Evolutionary conservation across 805 yeast genomes (phyloP).

Genomic region (Ogataea pignaliae): DNA sequence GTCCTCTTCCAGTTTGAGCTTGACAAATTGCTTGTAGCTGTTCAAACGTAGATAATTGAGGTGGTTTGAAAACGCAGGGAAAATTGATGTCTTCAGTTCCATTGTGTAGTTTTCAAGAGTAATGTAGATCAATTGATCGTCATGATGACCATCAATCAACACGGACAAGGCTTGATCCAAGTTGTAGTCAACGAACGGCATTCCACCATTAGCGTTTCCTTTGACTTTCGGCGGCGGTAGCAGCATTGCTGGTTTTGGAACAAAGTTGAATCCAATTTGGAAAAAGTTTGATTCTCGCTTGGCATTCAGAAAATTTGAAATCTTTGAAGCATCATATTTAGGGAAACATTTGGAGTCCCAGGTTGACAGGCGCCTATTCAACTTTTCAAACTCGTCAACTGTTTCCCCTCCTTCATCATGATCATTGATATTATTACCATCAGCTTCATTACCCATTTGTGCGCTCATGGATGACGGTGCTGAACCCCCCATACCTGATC

Average conservation of each 20-base stretch:
- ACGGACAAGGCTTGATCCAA: conserved; percentile 13
- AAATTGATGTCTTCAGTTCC: conserved; percentile 16
- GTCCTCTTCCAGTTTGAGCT: conserved; percentile 18
- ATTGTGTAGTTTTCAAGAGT: conserved; percentile 20
- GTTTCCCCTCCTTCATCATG: conserved; percentile 7
- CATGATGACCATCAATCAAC: conserved; percentile 24
- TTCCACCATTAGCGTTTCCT: background rate
- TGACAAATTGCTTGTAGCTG: conserved; percentile 20
- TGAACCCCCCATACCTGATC: background rate
- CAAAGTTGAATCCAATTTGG: conserved; percentile 20
- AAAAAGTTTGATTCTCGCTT: conserved; percentile 18
- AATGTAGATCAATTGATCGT: conserved; percentile 25
- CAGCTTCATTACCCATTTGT: background rate
- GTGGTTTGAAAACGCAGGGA: conserved; percentile 23
- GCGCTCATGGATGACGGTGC: conserved; percentile 1
- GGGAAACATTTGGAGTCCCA: conserved; percentile 17
- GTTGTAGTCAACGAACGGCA: conserved; percentile 20
- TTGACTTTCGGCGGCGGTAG: no score
- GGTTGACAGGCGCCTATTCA: background rate
- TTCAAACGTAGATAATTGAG: conserved; percentile 12
- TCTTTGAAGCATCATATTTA: conserved; percentile 5
- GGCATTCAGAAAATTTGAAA: conserved; percentile 7
- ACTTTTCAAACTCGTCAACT: conserved; percentile 6
- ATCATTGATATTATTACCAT: conserved; percentile 1
- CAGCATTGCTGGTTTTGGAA: background rate